Conservation (phyloP, 1,139 yeast genomes). For the Suhomyces bribrorum region DNA sequence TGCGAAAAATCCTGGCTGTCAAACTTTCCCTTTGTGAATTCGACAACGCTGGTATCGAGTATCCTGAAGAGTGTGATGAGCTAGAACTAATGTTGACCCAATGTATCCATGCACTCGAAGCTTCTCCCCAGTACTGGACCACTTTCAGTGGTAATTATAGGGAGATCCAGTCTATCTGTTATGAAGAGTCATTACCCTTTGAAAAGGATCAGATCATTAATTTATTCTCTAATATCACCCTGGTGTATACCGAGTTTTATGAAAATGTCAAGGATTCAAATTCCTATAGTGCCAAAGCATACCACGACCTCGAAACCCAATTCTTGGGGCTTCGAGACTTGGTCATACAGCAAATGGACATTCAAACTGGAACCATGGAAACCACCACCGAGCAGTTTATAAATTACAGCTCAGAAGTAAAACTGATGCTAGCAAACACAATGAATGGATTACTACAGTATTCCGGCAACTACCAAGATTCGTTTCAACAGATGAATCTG, state of each 20-base stretch:
- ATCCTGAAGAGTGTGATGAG: constrained; percentile 35
- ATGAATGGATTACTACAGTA: neutral
- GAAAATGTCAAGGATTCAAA: constrained; percentile 20
- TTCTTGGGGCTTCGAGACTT: constrained; percentile 8
- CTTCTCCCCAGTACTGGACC: constrained; percentile 59
- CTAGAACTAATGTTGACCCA: constrained; percentile 16
- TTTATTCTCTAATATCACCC: constrained; percentile 50
- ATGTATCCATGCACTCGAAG: constrained; percentile 46
- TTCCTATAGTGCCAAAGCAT: constrained; percentile 12
- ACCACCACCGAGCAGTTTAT: constrained; percentile 14
- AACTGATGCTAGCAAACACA: constrained; percentile 12
- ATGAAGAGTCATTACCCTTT: constrained; percentile 51
- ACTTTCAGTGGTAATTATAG: constrained; percentile 60
- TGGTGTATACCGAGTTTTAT: constrained; percentile 25
- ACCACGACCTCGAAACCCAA: constrained; percentile 6
- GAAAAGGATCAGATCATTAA: constrained; percentile 52
- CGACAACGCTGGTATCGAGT: constrained; percentile 39
- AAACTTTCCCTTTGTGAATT: constrained; percentile 58
- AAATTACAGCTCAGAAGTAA: constrained; percentile 13
- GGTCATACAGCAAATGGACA: constrained; percentile 11
- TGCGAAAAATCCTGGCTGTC: constrained; percentile 45
- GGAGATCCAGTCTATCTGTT: constrained; percentile 48
- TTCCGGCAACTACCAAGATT: neutral
- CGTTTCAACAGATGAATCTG: neutral
- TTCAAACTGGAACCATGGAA: constrained; percentile 2